phyloP scores from a whole-genome alignment of 805 yeast species.

The Lipomyces chichibuensis region DNA sequence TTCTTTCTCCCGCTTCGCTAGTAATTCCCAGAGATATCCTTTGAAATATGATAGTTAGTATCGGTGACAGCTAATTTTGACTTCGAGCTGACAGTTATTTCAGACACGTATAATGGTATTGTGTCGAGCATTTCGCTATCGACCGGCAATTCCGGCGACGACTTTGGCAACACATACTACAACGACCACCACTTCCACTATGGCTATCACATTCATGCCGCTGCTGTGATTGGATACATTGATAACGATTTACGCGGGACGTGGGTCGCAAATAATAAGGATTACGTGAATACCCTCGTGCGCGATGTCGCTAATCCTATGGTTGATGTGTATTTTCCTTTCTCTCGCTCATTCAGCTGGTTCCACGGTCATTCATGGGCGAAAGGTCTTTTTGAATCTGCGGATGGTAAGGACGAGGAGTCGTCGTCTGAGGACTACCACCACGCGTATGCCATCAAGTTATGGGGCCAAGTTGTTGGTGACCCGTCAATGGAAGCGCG shows the following conservation, averaged over 20 bases:
- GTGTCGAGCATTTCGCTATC: conserved; percentile 51
- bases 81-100: neutral
- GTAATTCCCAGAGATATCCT: conserved; percentile 71
- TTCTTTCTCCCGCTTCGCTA: conserved; percentile 70
- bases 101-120: conserved; percentile 52
- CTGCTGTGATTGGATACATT: conserved; percentile 72
- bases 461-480: conserved; percentile 67
- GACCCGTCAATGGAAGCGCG: conserved; percentile 59
- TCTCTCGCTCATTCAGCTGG: conserved; percentile 69
- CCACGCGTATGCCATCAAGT: conserved; percentile 66
- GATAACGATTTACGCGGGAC: conserved; percentile 57
- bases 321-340: conserved; percentile 63
- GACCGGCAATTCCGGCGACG: conserved; percentile 52
- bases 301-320: conserved; percentile 72
- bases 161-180: conserved; percentile 77
- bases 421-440: conserved; percentile 72
- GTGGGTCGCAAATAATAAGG: conserved; percentile 55
- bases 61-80: conserved; percentile 39
- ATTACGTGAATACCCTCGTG: conserved; percentile 63
- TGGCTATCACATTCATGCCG: conserved; percentile 81
- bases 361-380: conserved; percentile 78
- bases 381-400: conserved; percentile 62
- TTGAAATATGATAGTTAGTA: conserved; percentile 77
- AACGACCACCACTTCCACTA: conserved; percentile 90
- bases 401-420: conserved; percentile 74